A percentile compares a stretch with the other conserved stretches of the same genome.
These are phyloP conservation scores for Clarireedia homoeocarpa DNA, from an alignment of 2,329 filamentous ascomycete genomes.

Conservation along the genomic window DNA sequence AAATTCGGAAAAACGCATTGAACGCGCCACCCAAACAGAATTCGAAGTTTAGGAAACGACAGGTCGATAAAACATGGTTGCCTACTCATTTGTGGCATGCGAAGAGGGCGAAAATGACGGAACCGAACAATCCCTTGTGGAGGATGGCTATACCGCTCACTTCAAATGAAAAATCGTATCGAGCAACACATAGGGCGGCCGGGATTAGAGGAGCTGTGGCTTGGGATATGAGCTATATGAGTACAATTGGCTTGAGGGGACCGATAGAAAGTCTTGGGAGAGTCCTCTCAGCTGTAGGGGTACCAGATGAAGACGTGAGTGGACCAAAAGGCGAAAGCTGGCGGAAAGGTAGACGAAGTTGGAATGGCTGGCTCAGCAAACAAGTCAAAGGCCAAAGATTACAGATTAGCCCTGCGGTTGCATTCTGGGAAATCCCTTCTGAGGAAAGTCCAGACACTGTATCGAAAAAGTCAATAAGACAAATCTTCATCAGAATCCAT, in stretches of 20 bases:
- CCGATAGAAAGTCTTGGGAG: constrained; percentile 53
- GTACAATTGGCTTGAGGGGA: constrained; percentile 74
- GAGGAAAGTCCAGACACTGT: constrained; percentile 17
- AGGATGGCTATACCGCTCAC: constrained; percentile 78
- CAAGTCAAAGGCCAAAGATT: constrained; percentile 44
- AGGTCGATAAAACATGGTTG: constrained; percentile 84
- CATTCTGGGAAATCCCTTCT: constrained; percentile 59
- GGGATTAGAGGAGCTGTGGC: constrained; percentile 69
- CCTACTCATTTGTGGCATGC: constrained; percentile 93
- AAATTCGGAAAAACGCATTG: constrained; percentile 62
- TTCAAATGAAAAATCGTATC: constrained; percentile 82
- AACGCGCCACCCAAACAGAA: constrained; percentile 55
- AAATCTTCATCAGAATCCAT: constrained; percentile 67
- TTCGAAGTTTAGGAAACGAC: constrained; percentile 74
- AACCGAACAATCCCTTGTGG: constrained; percentile 75
- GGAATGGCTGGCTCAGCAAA: constrained; percentile 50
- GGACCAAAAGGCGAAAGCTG: constrained; percentile 60
- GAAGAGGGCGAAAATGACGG: constrained; percentile 84
- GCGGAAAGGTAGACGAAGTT: constrained; percentile 52
- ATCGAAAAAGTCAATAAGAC: constrained; percentile 33
- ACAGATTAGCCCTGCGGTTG: constrained; percentile 62
- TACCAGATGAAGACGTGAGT: constrained; percentile 54
- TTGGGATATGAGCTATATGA: constrained; percentile 94
- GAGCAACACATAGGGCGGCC: constrained; percentile 75
- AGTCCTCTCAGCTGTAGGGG: constrained; percentile 57